Conservation (phyloP, 192 early-diverging fungal genomes). For the Coemansia umbellata region DNA sequence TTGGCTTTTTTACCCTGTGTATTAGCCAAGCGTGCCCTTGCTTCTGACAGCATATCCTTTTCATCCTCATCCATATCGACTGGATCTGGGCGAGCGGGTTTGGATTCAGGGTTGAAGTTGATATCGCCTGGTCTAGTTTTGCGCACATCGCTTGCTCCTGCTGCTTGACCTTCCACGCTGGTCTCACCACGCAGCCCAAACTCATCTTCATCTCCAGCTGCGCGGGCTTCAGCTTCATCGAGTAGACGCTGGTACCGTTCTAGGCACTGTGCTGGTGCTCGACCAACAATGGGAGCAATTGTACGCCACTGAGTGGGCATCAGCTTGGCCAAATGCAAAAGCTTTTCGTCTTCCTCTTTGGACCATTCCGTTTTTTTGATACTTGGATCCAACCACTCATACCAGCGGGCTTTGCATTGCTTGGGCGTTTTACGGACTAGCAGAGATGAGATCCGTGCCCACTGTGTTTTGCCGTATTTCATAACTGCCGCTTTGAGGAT, state of each 20-base stretch:
- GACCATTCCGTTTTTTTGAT: constrained; percentile 99
- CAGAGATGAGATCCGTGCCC: constrained; percentile 96
- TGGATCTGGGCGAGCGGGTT: constrained; percentile 96
- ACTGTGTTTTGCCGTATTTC: constrained; percentile 99
- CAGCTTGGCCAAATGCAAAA: constrained; percentile 93
- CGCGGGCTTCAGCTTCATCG: constrained; percentile 91
- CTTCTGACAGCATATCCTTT: constrained; percentile 99
- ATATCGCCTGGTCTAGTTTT: constrained; percentile 92
- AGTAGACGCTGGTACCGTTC: constrained; percentile 93
- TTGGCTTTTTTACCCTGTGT: constrained; percentile 99
- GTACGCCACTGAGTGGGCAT: constrained; percentile 99
- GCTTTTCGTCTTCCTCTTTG: constrained; percentile 96
- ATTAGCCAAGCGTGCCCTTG: constrained; percentile 96
- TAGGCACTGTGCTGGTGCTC: constrained; percentile 94
- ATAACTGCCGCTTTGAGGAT: constrained; percentile 95
- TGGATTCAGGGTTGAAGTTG: constrained; percentile 94
- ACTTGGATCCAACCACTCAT: constrained; percentile 97
- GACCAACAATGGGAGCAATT: constrained; percentile 95
- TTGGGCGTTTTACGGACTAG: constrained; percentile 93
- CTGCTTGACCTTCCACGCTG: constrained; percentile 42
- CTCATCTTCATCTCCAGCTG: constrained; percentile 54
- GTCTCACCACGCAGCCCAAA: constrained; percentile 61
- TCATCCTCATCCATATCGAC: constrained; percentile 99
- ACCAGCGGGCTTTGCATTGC: constrained; percentile 99
- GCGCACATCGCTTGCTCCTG: constrained; percentile 56